Base-by-base conservation (phyloP, 148 eudicot species). In the Cornus controversa region DNA sequence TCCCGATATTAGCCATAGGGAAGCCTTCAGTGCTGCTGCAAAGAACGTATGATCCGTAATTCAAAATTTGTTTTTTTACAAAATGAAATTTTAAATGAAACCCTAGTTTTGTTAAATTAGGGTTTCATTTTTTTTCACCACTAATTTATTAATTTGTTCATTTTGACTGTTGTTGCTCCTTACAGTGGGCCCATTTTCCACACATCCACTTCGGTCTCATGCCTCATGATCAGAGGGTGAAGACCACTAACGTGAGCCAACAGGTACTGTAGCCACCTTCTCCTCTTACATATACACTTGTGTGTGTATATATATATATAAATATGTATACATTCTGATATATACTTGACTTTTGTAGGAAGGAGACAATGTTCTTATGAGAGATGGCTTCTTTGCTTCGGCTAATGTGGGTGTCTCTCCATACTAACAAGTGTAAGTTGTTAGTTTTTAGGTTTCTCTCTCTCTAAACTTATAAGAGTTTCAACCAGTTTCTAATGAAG, bases 21-120 rank as follows among this genome's bases (percentile, higher is more conserved):
- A 94, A 80, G 98, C 98, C 72, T 94, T 94, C 84, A 94, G 98
- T 87, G 93, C 98, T 24, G 98, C 98, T 84, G 98, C 98, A 64
- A 94, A 94, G 88, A 94, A 94, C 82, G 98, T 94, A 85, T 84
- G 90, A 66, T 69, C 78, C 45, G n/a, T 45, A 65, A 16, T 11
- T 11, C n/a, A n/a, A n/a, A n/a, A n/a, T n/a, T n/a, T n/a, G n/a
- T n/a, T n/a, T n/a, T n/a, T n/a, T n/a, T n/a, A n/a, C n/a, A n/a
- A n/a, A n/a, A n/a, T n/a, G n/a, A n/a, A n/a, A n/a, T n/a, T n/a
- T 1, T 45, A 45, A 11, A 45, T 45, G 20, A 60, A 18, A 42
- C 58, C 67, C 45, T 31, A 20, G 6, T 11, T 34, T 31, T 28
- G n/a, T 11, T 13, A 25, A 58, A 29, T 71, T 79, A 71, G 74